A percentile compares a stretch with the other conserved stretches of the same genome.
Conservation (phyloP, 208 protist genomes). For the Tritrichomonas foetus region DNA sequence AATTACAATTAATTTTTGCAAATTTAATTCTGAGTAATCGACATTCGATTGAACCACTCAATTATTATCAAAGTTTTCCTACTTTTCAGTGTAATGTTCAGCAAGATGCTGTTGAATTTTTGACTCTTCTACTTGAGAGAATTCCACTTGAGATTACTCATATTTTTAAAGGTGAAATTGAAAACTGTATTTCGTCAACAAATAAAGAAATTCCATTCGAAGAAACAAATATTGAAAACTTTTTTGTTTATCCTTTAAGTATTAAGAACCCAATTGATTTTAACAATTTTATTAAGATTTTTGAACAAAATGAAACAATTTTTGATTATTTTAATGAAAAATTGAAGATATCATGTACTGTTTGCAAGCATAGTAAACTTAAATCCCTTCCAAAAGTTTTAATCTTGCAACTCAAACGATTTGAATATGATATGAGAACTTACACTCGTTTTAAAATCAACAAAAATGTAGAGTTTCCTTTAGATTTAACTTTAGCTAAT, state of each 20-base stretch:
- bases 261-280: no score
- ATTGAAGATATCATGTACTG: not conserved
- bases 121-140: no score
- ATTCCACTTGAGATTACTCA: no score
- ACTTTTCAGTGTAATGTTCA: not conserved
- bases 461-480: not conserved
- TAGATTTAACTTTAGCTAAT: not conserved
- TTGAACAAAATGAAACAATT: no score
- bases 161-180: no score
- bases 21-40: not conserved
- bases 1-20: not conserved
- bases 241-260: no score
- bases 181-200: no score
- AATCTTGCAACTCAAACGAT: not conserved
- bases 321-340: no score
- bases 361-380: not conserved
- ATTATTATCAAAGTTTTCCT: not conserved
- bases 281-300: no score
- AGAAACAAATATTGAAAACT: no score
- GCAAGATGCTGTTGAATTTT: conserved; percentile 13
- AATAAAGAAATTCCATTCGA: no score
- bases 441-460: not conserved
- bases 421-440: not conserved
- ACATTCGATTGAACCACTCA: not conserved
- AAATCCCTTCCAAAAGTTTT: not conserved